Percentiles rank a stretch among this genome's conserved stretches.
phyloP scores from a whole-genome alignment of 2,329 filamentous ascomycete species.

The Lecanosticta acicola region DNA sequence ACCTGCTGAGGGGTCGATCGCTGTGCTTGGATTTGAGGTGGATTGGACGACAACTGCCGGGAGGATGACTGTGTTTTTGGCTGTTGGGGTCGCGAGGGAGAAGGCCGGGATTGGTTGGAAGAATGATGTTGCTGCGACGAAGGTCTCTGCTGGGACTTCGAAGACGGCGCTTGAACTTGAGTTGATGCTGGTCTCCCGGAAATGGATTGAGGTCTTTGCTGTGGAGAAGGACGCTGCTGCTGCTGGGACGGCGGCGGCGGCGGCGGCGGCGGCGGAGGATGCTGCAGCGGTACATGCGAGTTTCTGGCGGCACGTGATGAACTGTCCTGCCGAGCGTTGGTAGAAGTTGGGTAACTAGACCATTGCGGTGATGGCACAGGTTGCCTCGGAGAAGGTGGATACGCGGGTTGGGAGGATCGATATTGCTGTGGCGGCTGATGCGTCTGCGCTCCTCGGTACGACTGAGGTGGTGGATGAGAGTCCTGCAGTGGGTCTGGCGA shows the following conservation, averaged over 20 bases:
- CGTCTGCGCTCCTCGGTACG: background rate
- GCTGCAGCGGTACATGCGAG: constrained; percentile 5
- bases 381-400: constrained; percentile 5
- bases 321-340: background rate
- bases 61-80: background rate
- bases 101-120: background rate
- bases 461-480: constrained; percentile 5
- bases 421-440: constrained; percentile 11
- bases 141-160: background rate
- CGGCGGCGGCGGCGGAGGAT: background rate
- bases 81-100: background rate
- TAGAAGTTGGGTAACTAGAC: background rate
- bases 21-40: constrained; percentile 1
- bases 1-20: background rate
- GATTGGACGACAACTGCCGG: background rate
- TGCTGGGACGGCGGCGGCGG: constrained; percentile 1
- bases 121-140: background rate
- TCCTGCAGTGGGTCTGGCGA: constrained; percentile 18
- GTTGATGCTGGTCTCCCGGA: background rate
- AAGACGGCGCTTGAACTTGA: background rate
- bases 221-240: constrained; percentile 1
- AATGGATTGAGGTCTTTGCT: background rate
- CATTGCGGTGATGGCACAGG: constrained; percentile 2
- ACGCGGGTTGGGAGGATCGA: constrained; percentile 2
- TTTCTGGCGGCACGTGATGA: background rate